Evolutionary conservation across 2,329 filamentous ascomycete species (phyloP), one percentile per base, ranked within the genome.

Genomic region (Ceratocystis destructans): DNA sequence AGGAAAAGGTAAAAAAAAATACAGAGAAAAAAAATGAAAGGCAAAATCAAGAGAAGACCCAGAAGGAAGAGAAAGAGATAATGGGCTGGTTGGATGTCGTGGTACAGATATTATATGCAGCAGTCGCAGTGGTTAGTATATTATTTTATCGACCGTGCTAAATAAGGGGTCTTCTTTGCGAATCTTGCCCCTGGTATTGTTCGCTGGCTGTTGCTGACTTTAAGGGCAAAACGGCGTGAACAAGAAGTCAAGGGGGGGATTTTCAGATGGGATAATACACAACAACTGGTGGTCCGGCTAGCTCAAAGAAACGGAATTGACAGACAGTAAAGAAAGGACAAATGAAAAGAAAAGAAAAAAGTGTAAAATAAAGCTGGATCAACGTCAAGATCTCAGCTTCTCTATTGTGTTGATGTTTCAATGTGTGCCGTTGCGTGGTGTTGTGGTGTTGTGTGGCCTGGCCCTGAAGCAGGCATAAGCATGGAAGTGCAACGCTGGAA

Each of bases 11-110:
- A 59, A 28, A 17, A 48, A n/a, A 48, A 17, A 28, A 64, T 59
- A 65, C 46, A 44, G 61, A 44, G 28, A 64, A 59, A 59, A 62
- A 41, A 46, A 46, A 55, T 31, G 48, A 50, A 65, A 20, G 41
- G 53, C 46, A 17, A 31, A 22, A 37, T 20, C 37, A 46, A 44
- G 12, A 25, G 37, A 50, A 28, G 33, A 65, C 20, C 37, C 37
- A 3, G 37, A 3, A 53, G 8, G 48, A 22, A 53, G 8, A 53
- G 48, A 12, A 53, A 31, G n/a, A 37, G 28, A 20, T n/a, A 17
- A 31, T 5, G 10, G n/a, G 25, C 3, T 15, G 17, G 15, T 55
- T 53, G 61, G 55, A 37, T 41, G 61, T 31, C 41, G 45, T 63
- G 61, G 55, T 59, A 59, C 55, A 59, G 17, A 59, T 53, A 28